Conservation (phyloP, 352 stramenopile species). For the Albugo candida region DNA sequence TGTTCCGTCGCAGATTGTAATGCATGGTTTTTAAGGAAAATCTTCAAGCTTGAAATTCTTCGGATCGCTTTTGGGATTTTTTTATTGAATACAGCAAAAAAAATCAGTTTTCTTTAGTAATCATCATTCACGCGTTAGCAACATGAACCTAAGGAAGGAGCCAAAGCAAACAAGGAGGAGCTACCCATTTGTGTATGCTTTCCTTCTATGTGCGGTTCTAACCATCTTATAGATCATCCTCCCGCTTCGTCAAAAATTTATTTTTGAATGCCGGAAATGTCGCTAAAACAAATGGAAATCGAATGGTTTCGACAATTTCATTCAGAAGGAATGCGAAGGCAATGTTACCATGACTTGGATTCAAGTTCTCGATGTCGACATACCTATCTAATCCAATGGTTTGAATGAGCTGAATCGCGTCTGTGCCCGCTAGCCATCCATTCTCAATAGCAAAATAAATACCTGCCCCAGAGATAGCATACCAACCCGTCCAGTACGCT, state of each 20-base stretch:
- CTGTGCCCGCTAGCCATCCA: conserved; percentile 40
- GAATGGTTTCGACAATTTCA: conserved; percentile 66
- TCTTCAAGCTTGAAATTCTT: too few species aligned
- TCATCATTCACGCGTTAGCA: too few species aligned
- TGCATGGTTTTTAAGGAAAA: conserved; percentile 93
- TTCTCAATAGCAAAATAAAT: conserved; percentile 64
- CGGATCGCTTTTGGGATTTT: too few species aligned
- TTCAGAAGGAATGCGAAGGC: conserved; percentile 73
- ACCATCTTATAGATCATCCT: conserved; percentile 1
- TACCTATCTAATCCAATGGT: conserved; percentile 55
- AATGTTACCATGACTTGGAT: conserved; percentile 77
- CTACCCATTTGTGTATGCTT: too few species aligned
- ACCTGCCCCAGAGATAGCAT: conserved; percentile 39
- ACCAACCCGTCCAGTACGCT: conserved; percentile 64
- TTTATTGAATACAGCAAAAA: too few species aligned
- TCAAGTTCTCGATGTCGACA: conserved; percentile 46
- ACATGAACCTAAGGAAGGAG: too few species aligned
- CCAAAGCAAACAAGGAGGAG: too few species aligned
- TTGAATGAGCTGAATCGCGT: conserved; percentile 73
- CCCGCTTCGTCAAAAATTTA: conserved; percentile 26
- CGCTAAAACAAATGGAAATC: conserved; percentile 69
- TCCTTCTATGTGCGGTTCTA: too few species aligned
- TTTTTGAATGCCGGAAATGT: conserved; percentile 67
- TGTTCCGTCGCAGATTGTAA: conserved; percentile 86
- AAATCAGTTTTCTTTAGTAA: too few species aligned